Evolutionary conservation across 2,329 filamentous ascomycete species (phyloP).

Genomic region (Mariannaea sp.): DNA sequence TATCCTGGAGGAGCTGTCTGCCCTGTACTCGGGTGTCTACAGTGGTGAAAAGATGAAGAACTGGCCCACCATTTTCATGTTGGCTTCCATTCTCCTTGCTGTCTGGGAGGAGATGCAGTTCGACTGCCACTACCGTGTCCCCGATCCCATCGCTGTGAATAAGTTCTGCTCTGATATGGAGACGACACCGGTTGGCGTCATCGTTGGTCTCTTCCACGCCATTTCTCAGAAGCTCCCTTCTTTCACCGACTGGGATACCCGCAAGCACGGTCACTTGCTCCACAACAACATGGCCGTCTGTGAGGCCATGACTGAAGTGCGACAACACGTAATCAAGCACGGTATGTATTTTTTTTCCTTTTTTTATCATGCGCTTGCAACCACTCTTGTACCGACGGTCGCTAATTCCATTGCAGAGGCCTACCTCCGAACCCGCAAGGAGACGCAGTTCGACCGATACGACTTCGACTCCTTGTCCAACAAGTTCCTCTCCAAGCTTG

Average conservation of each 20-base stretch:
- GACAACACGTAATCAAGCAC: slow-evolving; percentile 89
- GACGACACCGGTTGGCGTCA: slow-evolving; percentile 91
- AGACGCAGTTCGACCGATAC: slow-evolving; percentile 82
- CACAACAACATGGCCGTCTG: slow-evolving; percentile 92
- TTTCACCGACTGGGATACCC: slow-evolving; percentile 92
- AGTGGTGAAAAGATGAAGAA: slow-evolving; percentile 97
- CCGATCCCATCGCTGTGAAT: slow-evolving; percentile 80
- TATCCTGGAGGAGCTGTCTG: slow-evolving; percentile 89
- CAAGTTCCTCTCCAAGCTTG: slow-evolving; percentile 95
- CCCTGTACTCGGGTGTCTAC: slow-evolving; percentile 96
- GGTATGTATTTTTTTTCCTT: too few relatives aligned
- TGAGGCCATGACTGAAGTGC: slow-evolving; percentile 94
- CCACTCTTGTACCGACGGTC: background rate
- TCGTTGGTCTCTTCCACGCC: slow-evolving; percentile 94
- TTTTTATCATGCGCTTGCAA: too few relatives aligned
- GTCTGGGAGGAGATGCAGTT: slow-evolving; percentile 99
- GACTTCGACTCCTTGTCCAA: slow-evolving; percentile 96
- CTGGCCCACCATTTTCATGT: slow-evolving; percentile 98
- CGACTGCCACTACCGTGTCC: slow-evolving; percentile 93
- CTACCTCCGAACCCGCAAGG: slow-evolving; percentile 80
- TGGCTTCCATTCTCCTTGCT: slow-evolving; percentile 87
- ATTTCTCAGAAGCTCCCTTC: slow-evolving; percentile 95
- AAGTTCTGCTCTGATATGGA: slow-evolving; percentile 99
- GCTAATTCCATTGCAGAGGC: slow-evolving; percentile 63
- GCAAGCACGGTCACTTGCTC: slow-evolving; percentile 86